Evolutionary conservation across 2,329 filamentous ascomycete genomes (phyloP).

Genomic region (Aureobasidium subglaciale): DNA sequence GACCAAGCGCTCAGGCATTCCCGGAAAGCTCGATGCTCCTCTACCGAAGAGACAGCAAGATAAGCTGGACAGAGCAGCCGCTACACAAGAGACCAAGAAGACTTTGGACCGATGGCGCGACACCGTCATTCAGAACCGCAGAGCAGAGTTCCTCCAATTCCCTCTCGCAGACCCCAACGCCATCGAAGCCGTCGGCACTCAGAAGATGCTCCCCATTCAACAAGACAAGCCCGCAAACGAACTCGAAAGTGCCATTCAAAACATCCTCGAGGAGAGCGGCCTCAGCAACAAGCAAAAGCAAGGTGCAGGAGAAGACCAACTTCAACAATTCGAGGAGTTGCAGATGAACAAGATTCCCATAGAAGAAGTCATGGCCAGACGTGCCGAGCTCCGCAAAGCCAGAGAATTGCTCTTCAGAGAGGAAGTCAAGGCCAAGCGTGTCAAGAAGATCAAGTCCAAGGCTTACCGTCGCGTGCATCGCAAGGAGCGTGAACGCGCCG

Average conservation of each 20-base stretch:
- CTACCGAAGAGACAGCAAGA: conserved; percentile 82
- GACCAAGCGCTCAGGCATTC: conserved; percentile 47
- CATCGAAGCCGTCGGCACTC: conserved; percentile 52
- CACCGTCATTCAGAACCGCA: conserved; percentile 87
- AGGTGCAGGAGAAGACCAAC: conserved; percentile 48
- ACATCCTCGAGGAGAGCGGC: conserved; percentile 84
- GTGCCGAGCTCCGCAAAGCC: conserved; percentile 68
- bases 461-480: conserved; percentile 87
- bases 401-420: conserved; percentile 84
- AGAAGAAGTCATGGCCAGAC: conserved; percentile 64
- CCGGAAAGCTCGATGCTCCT: conserved; percentile 71
- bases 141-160: conserved; percentile 84
- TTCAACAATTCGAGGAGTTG: conserved; percentile 62
- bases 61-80: conserved; percentile 69
- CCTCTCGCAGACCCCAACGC: conserved; percentile 69
- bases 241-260: conserved; percentile 77
- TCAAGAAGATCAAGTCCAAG: conserved; percentile 99
- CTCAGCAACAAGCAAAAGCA: conserved; percentile 54
- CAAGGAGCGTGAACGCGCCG: conserved; percentile 60
- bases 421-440: conserved; percentile 78
- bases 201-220: conserved; percentile 54
- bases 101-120: conserved; percentile 87
- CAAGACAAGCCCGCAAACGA: conserved; percentile 63
- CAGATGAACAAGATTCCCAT: conserved; percentile 66
- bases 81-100: conserved; percentile 86